Evolutionary conservation across 2,329 filamentous ascomycete genomes (phyloP).

Genomic region (Fusarium metavorans): DNA sequence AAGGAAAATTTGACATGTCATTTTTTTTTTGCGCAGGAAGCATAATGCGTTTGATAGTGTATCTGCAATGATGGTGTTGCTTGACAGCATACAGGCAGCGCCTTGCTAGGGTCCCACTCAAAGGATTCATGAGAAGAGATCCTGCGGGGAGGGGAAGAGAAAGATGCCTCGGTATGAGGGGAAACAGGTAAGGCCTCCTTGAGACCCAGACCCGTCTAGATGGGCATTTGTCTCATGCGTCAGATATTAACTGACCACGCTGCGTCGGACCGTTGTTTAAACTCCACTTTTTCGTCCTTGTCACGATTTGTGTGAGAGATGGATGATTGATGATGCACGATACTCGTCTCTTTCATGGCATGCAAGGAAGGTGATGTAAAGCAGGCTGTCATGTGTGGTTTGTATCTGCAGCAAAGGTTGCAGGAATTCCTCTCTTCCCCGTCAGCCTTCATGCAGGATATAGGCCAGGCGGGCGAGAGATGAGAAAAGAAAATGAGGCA

Average conservation of each 20-base stretch:
- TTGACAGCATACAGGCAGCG: neutral
- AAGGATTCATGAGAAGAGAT: neutral
- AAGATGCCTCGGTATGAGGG: neutral
- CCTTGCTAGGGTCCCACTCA: neutral
- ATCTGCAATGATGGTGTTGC: constrained; percentile 5
- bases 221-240: neutral
- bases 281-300: neutral
- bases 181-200: neutral
- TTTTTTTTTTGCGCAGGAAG: neutral
- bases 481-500: neutral
- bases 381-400: neutral
- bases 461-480: neutral
- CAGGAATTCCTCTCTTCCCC: neutral
- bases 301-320: neutral
- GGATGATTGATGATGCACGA: neutral
- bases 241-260: neutral
- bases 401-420: neutral
- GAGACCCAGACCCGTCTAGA: neutral
- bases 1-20: neutral
- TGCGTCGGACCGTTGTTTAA: neutral
- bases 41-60: neutral
- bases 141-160: neutral
- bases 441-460: neutral
- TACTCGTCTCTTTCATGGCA: neutral
- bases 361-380: neutral